These are phyloP conservation scores for Geotrichum citri-aurantii DNA, from an alignment of 1,139 yeast genomes.

Conservation along the genomic window DNA sequence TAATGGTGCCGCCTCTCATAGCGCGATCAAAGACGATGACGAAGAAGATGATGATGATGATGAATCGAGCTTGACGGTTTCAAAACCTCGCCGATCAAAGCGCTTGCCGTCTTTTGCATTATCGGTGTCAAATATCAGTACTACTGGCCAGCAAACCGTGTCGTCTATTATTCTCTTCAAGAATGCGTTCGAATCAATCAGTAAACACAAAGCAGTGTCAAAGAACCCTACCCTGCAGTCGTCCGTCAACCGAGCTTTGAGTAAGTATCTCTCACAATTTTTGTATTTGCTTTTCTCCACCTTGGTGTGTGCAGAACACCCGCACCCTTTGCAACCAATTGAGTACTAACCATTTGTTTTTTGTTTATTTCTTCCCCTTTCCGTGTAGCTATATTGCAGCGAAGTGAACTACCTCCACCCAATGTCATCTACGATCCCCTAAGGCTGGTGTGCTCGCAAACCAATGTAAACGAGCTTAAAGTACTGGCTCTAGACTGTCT, in stretches of 20 bases:
- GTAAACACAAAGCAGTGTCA: slow-evolving; percentile 46
- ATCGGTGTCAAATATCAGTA: slow-evolving; percentile 28
- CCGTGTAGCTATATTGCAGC: slow-evolving; percentile 22
- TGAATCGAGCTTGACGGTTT: slow-evolving; percentile 1
- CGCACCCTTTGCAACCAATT: not conserved
- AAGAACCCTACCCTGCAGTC: slow-evolving; percentile 42
- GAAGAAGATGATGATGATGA: slow-evolving; percentile 2
- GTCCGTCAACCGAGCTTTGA: slow-evolving; percentile 42
- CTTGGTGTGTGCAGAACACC: not conserved
- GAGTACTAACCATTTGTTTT: slow-evolving; percentile 7
- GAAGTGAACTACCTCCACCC: slow-evolving; percentile 40
- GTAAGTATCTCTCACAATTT: slow-evolving; percentile 18
- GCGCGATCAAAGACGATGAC: not conserved
- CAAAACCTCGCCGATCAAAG: slow-evolving; percentile 17
- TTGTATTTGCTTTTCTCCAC: not conserved
- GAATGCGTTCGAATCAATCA: slow-evolving; percentile 44
- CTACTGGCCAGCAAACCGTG: slow-evolving; percentile 29
- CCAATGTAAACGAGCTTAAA: slow-evolving; percentile 47
- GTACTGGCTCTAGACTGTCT: slow-evolving; percentile 58
- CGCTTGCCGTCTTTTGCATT: slow-evolving; percentile 32
- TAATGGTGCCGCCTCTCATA: not conserved
- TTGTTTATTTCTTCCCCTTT: too few relatives aligned
- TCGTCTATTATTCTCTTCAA: slow-evolving; percentile 44
- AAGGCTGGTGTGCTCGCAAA: slow-evolving; percentile 50
- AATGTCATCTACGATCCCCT: slow-evolving; percentile 54